phyloP scores from a whole-genome alignment of 1,139 yeast genomes.

The Protomyces gravidus region DNA sequence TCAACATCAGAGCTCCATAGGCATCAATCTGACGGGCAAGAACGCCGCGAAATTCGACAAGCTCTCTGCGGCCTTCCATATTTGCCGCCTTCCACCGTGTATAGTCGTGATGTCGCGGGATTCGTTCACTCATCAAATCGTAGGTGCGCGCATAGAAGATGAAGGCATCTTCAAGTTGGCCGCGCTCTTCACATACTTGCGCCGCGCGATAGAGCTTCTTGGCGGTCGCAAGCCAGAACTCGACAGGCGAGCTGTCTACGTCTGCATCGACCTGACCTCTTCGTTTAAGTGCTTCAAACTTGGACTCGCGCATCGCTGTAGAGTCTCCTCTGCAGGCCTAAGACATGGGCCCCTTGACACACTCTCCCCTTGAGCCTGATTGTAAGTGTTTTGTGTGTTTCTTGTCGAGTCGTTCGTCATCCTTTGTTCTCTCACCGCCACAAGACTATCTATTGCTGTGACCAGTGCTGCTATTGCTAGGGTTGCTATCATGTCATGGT shows the following conservation, averaged over 20 bases:
- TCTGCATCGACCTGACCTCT: slow-evolving; percentile 10
- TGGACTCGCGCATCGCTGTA: background rate
- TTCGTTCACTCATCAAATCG: slow-evolving; percentile 8
- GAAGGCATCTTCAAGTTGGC: slow-evolving; percentile 18
- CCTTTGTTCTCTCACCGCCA: no score
- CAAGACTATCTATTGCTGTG: background rate
- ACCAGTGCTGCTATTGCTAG: no score
- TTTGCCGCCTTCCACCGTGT: slow-evolving; percentile 7
- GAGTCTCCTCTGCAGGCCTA: no score
- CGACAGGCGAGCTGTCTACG: slow-evolving; percentile 7
- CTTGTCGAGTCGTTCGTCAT: background rate
- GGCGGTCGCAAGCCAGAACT: slow-evolving; percentile 22
- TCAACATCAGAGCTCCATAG: background rate
- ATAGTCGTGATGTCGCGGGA: slow-evolving; percentile 10
- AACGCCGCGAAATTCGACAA: background rate
- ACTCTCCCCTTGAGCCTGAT: no score
- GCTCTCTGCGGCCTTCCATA: background rate
- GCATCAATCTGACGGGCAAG: background rate
- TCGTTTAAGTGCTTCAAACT: slow-evolving; percentile 13
- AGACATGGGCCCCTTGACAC: no score
- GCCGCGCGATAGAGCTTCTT: slow-evolving; percentile 20
- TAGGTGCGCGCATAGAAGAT: slow-evolving; percentile 15
- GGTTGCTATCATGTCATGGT: slow-evolving; percentile 35
- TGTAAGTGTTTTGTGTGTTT: no score
- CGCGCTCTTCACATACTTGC: slow-evolving; percentile 14